Base-by-base conservation (phyloP, 345 rosid genomes). In the Mallotus nudiflorus region DNA sequence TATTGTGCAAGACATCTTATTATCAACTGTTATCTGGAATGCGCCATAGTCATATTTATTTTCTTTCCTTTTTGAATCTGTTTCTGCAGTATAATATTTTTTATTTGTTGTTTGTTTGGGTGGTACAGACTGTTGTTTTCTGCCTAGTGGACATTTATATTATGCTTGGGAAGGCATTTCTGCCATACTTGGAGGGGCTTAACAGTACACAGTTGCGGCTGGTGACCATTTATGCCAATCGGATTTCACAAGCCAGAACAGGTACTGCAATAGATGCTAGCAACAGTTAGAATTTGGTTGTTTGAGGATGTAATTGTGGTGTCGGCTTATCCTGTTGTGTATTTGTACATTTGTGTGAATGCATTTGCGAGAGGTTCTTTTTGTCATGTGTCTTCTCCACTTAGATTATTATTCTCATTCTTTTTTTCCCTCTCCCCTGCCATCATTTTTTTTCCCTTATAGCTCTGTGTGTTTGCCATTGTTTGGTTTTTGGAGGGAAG, bases 161-260 rank as follows among this genome's bases (percentile, higher is more conserved):
- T 62, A 90, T 95, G 96, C 92, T 95, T 4, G 99, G 99, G 71
- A 90, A 95, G 82, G 87, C 96, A 66, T 95, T 95, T 82, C 84
- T 92, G 77, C 98, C 97, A 0, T 81, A 92, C 87, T 77, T 95
- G 91, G 98, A 90, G 77, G 91, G 96, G 65, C 87, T 95, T 37
- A 95, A 85, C 84, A 89, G 91, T 60, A 95, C 97, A 1, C 99
- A 95, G 75, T 70, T 95, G 82, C 83, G 94, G 70, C 70, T 95
- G 79, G 99, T 95, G 53, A 95, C 99, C 8, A 89, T 95, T 65
- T 95, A 95, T 64, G 99, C 99, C 3, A 92, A 90, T 82, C 86
- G 99, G 75, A 95, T 95, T 74, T 95, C 99, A 2, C 97, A 95
- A 82, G 99, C 99, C 44, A 78, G 99, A 83, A 89, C 90, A n/a